phyloP scores from a whole-genome alignment of 257 asterid species.

The Euphrasia confusa region DNA sequence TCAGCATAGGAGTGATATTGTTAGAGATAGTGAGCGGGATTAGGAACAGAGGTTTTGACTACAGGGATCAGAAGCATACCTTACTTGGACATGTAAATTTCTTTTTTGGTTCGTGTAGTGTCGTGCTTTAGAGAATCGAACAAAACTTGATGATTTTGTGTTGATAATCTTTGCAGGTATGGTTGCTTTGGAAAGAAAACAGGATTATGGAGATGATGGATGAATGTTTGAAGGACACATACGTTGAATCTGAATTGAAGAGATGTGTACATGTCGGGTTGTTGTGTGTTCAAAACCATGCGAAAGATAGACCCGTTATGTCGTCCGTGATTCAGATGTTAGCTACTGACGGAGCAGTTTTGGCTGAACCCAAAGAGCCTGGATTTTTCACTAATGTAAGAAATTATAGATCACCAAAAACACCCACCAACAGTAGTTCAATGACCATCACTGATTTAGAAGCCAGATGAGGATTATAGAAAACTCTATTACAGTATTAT shows the following conservation, averaged over 20 bases:
- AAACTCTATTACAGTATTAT: too few relatives aligned
- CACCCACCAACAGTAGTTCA: too few relatives aligned
- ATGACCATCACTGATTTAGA: too few relatives aligned
- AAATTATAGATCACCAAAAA: too few relatives aligned
- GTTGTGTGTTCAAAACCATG: slow-evolving; percentile 35
- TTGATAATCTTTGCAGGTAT: slow-evolving; percentile 27
- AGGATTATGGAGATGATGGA: slow-evolving; percentile 32
- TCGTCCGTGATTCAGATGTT: too few relatives aligned
- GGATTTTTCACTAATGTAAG: too few relatives aligned
- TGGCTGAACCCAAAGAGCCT: too few relatives aligned
- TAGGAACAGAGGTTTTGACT: slow-evolving; percentile 33
- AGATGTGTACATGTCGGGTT: slow-evolving; percentile 42
- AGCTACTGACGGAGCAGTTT: too few relatives aligned
- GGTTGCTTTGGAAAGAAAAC: slow-evolving; percentile 37
- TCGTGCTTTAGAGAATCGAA: background rate
- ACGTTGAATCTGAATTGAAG: slow-evolving; percentile 30
- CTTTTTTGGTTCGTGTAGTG: background rate
- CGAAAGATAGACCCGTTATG: slow-evolving; percentile 29
- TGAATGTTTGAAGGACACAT: slow-evolving; percentile 22
- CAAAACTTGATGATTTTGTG: background rate
- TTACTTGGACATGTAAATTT: slow-evolving; percentile 40
- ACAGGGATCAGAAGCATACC: slow-evolving; percentile 24
- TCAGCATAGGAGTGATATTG: slow-evolving; percentile 41
- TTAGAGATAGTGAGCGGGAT: slow-evolving; percentile 42
- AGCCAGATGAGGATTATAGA: too few relatives aligned